phyloP scores from a whole-genome alignment of 495 filamentous ascomycete genomes.

The Penicillium pulvis region DNA sequence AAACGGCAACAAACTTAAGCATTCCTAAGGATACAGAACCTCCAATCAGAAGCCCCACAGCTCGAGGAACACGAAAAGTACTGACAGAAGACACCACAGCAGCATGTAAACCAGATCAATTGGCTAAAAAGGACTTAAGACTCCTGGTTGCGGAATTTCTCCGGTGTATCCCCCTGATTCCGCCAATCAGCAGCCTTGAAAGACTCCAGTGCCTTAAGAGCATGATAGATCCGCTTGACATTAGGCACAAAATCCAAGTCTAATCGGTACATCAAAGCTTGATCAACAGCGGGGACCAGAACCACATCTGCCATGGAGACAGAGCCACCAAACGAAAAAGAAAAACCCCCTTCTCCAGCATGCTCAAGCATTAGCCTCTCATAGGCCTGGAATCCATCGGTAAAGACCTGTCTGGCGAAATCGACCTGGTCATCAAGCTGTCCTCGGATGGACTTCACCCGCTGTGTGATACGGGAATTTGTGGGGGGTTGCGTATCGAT shows the following conservation, averaged over 20 bases:
- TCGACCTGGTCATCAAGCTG: not conserved
- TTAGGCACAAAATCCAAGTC: not conserved
- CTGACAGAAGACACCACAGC: too few species aligned
- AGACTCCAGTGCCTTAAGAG: not conserved
- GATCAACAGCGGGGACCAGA: not conserved
- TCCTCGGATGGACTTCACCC: not conserved
- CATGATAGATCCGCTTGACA: not conserved
- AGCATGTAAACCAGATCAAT: too few species aligned
- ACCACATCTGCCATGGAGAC: not conserved
- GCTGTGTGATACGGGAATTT: not conserved
- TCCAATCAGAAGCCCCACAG: too few species aligned
- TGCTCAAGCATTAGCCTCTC: not conserved
- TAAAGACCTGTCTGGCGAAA: not conserved
- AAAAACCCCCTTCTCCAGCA: not conserved
- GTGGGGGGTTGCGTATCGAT: constrained; percentile 2
- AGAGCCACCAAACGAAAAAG: not conserved
- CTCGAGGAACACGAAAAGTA: too few species aligned
- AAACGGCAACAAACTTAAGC: not conserved
- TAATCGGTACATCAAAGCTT: not conserved
- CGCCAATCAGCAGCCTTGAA: not conserved
- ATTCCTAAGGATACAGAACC: too few species aligned
- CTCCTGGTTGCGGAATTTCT: not conserved
- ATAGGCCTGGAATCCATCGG: not conserved
- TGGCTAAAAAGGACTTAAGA: too few species aligned
- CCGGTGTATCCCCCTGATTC: not conserved